Evolutionary conservation across 352 stramenopile genomes (phyloP).

Genomic region (Pythium insidiosum): DNA sequence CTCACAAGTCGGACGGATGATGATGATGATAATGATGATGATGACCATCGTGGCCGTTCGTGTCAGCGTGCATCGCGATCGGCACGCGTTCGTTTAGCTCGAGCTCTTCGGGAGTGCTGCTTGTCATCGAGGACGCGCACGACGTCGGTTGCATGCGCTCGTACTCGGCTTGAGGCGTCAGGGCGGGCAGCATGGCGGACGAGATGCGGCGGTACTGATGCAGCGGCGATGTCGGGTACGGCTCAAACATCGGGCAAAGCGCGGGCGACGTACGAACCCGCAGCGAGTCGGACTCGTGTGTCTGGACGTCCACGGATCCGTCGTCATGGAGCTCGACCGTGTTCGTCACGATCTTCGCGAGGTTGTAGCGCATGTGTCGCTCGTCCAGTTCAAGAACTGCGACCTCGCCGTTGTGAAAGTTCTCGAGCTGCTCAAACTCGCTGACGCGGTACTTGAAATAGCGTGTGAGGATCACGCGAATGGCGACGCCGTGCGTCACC

Average conservation of each 20-base stretch:
- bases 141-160: too few relatives aligned
- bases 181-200: slow-evolving; percentile 19
- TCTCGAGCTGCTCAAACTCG: slow-evolving; percentile 80
- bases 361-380: slow-evolving; percentile 39
- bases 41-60: too few relatives aligned
- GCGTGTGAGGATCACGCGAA: slow-evolving; percentile 82
- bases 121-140: neutral
- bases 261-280: slow-evolving; percentile 39
- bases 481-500: slow-evolving; percentile 82
- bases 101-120: too few relatives aligned
- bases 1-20: too few relatives aligned
- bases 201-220: slow-evolving; percentile 56
- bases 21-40: too few relatives aligned
- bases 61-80: too few relatives aligned
- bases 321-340: slow-evolving; percentile 36
- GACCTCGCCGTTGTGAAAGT: slow-evolving; percentile 82
- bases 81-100: too few relatives aligned
- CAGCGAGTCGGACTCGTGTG: slow-evolving; percentile 35
- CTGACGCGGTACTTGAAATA: slow-evolving; percentile 86
- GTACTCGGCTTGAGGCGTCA: slow-evolving; percentile 6
- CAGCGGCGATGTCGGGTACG: slow-evolving; percentile 51
- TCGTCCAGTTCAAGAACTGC: slow-evolving; percentile 75
- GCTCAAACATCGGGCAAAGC: slow-evolving; percentile 31
- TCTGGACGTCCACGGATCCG: slow-evolving; percentile 24
- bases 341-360: slow-evolving; percentile 64